Base-by-base conservation (phyloP, 192 early-diverging fungal genomes). In the Coemansia sp. region DNA sequence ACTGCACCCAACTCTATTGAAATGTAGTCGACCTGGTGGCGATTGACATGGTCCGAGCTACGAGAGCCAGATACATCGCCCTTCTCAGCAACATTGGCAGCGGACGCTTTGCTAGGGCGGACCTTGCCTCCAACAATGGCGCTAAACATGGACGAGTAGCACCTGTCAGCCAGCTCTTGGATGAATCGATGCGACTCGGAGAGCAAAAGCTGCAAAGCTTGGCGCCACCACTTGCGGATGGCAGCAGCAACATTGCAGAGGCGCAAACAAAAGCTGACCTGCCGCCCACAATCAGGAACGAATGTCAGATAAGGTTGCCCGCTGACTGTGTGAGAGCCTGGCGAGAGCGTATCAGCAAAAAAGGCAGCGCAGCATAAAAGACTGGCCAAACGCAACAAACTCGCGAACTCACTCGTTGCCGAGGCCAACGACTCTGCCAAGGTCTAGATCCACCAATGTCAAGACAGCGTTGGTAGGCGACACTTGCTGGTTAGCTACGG, bases 91-190 rank as follows among this genome's bases (percentile, higher is more conserved):
- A 64, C 68, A 4, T 61, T 43, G 2, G n/a, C 64, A 20, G 26
- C 26, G 58, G 23, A 23, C 25, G 21, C 10, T 25, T 42, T 11
- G 6, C 67, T 36, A 12, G 41, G 45, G 6, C 75, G 75, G 28
- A 77, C 69, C 36, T 60, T 64, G 8, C 75, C 75, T 35, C 75
- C 75, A n/a, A 77, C 75, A 11, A 77, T 69, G 3, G 75, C 75
- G 23, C 72, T 77, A 35, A 77, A 77, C 21, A 72, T 68, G 14
- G 78, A 81, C n/a, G 73, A 70, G 23, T 72, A 81, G 41, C 78
- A 72, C 13, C 55, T 59, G 11, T 59, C 38, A 14, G 72, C 18
- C 42, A 81, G 64, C 33, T 61, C 52, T 57, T 81, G 78, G 10
- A 81, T 69, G 39, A 52, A 33, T 13, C 20, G 47, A 26, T 63